These are phyloP conservation scores for Theileria orientalis DNA, from an alignment of 169 alveolate genomes.

Conservation along the genomic window DNA sequence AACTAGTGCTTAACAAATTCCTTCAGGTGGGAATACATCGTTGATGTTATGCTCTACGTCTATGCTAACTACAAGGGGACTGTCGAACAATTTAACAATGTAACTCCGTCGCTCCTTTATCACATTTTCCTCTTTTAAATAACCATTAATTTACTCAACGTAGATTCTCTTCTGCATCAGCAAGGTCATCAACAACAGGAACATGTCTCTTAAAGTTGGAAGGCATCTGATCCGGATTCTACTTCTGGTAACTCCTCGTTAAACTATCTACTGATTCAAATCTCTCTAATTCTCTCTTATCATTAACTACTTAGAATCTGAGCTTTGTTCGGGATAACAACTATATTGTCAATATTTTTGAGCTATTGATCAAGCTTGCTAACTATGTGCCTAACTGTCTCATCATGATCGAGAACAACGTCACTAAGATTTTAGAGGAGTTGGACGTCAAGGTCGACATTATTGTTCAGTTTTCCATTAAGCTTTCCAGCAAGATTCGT, in stretches of 20 bases:
- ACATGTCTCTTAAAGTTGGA: conserved; percentile 38
- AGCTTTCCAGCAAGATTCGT: conserved; percentile 12
- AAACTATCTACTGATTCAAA: background rate
- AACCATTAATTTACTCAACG: no score
- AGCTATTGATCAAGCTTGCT: conserved; percentile 39
- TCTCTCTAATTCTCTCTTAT: background rate
- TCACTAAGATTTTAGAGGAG: conserved; percentile 25
- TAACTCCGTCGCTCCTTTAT: background rate
- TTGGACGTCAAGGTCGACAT: conserved; percentile 41
- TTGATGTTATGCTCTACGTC: conserved; percentile 42
- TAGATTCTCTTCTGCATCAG: conserved; percentile 55
- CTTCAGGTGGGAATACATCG: conserved; percentile 40
- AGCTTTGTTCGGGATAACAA: conserved; percentile 27
- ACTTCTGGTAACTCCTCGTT: conserved; percentile 2
- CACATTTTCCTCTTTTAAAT: no score
- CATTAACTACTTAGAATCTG: conserved; percentile 14
- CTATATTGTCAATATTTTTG: conserved; percentile 35
- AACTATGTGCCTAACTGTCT: conserved; percentile 42
- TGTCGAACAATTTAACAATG: conserved; percentile 24
- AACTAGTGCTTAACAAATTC: no score
- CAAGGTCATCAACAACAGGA: conserved; percentile 23
- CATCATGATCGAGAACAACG: conserved; percentile 25
- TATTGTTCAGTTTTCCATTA: conserved; percentile 44
- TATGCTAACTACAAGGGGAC: conserved; percentile 6
- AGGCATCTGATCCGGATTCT: conserved; percentile 30